A percentile compares a stretch with the other conserved stretches of the same genome.
Conservation (phyloP, 176 grass and related monocot species). For the Triticum urartu region DNA sequence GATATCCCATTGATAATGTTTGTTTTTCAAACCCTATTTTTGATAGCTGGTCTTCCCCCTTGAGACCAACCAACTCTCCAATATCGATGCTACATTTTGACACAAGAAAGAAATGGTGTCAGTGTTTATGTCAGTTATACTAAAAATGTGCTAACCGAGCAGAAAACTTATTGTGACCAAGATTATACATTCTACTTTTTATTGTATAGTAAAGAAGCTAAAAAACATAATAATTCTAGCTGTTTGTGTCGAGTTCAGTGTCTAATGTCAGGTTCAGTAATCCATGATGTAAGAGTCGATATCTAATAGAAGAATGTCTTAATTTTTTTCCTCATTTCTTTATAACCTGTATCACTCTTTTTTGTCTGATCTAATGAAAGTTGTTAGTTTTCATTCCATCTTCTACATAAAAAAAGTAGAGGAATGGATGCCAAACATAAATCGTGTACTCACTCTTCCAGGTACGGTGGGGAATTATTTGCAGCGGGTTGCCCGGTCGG, state of each 20-base stretch:
- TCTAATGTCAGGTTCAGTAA: slow-evolving; percentile 21
- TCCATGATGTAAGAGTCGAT: slow-evolving; percentile 16
- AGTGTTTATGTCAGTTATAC: slow-evolving; percentile 18
- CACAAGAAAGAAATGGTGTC: slow-evolving; percentile 24
- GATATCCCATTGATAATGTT: slow-evolving; percentile 60
- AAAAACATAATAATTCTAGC: not conserved
- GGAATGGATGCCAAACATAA: slow-evolving; percentile 5
- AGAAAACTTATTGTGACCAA: slow-evolving; percentile 11
- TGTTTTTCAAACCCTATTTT: slow-evolving; percentile 56
- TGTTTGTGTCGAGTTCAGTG: slow-evolving; percentile 22
- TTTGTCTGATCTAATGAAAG: slow-evolving; percentile 19
- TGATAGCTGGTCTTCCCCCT: slow-evolving; percentile 36
- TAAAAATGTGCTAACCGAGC: not conserved
- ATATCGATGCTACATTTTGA: slow-evolving; percentile 37
- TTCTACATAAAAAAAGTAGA: not conserved
- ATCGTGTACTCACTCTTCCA: slow-evolving; percentile 43
- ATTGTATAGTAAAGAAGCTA: slow-evolving; percentile 11
- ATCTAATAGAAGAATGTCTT: slow-evolving; percentile 23
- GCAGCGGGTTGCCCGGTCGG: slow-evolving; percentile 19
- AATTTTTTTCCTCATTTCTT: not conserved
- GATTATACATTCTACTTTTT: slow-evolving; percentile 25
- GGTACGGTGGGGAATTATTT: slow-evolving; percentile 42
- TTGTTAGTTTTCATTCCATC: not conserved
- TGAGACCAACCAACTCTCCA: slow-evolving; percentile 47
- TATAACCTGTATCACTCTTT: slow-evolving; percentile 18